Conservation (phyloP, 495 filamentous ascomycete species). For the Aspergillus sclerotioniger region DNA sequence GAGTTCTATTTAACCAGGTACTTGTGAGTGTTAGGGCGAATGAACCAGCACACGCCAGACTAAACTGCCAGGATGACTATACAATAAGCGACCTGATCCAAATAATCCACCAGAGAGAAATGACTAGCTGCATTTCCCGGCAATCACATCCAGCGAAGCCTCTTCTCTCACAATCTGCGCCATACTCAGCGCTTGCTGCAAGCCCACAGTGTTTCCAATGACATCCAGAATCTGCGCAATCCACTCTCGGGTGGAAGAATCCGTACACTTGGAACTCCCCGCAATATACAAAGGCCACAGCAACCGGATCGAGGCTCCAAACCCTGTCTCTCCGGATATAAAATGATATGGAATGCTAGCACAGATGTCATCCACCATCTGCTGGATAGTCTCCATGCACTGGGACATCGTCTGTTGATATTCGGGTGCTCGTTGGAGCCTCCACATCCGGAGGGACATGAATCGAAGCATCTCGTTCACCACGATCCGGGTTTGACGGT, state of each 20-base stretch:
- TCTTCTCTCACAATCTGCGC: background rate
- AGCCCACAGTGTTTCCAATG: constrained; percentile 9
- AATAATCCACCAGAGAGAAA: no score
- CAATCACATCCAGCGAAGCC: background rate
- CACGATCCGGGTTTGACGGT: constrained; percentile 17
- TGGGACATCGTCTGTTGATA: constrained; percentile 8
- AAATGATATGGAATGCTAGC: constrained; percentile 20
- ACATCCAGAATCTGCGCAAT: constrained; percentile 8
- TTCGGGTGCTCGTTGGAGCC: background rate
- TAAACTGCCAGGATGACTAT: no score
- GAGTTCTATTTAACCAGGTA: no score
- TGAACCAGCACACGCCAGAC: no score
- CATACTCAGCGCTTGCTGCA: constrained; percentile 15
- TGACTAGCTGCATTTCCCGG: no score
- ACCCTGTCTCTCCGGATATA: constrained; percentile 1
- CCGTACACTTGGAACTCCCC: background rate
- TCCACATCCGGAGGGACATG: background rate
- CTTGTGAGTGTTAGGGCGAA: no score
- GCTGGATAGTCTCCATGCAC: constrained; percentile 8
- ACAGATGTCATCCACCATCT: constrained; percentile 18
- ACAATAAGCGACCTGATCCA: no score
- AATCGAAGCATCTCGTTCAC: constrained; percentile 15
- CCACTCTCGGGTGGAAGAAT: constrained; percentile 5
- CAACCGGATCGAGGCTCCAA: constrained; percentile 15
- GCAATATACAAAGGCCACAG: constrained; percentile 23